Evolutionary conservation across 352 stramenopile species (phyloP).

Genomic region (Salisapilia sapeloensis): DNA sequence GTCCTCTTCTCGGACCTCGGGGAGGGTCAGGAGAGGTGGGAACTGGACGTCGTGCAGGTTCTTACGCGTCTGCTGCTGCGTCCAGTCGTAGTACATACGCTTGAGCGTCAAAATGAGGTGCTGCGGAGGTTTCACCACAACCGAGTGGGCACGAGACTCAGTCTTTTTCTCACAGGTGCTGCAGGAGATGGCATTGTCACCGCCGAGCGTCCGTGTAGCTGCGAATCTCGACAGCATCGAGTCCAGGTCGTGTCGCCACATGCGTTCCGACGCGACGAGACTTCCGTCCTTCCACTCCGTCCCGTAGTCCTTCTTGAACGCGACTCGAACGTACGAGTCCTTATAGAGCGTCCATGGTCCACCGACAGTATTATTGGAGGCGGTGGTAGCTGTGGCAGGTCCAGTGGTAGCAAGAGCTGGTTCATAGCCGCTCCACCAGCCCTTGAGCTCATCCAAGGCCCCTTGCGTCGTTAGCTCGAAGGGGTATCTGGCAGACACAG

Average conservation of each 20-base stretch:
- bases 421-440: slow-evolving; percentile 58
- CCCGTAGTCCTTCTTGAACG: slow-evolving; percentile 83
- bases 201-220: slow-evolving; percentile 56
- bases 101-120: slow-evolving; percentile 81
- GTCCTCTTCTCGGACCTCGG: slow-evolving; percentile 32
- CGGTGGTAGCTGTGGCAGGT: slow-evolving; percentile 1
- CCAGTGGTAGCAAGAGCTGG: slow-evolving; percentile 6
- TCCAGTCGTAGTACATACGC: slow-evolving; percentile 84
- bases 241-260: slow-evolving; percentile 66
- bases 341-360: slow-evolving; percentile 65
- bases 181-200: slow-evolving; percentile 65
- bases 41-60: slow-evolving; percentile 75
- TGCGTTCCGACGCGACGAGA: slow-evolving; percentile 65
- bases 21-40: slow-evolving; percentile 43
- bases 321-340: slow-evolving; percentile 71
- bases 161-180: slow-evolving; percentile 56
- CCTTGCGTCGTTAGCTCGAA: slow-evolving; percentile 51
- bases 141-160: slow-evolving; percentile 64
- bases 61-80: slow-evolving; percentile 75
- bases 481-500: slow-evolving; percentile 42
- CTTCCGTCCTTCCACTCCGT: slow-evolving; percentile 71
- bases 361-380: slow-evolving; percentile 5
- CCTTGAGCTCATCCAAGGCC: slow-evolving; percentile 27
- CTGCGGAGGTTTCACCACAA: slow-evolving; percentile 56
- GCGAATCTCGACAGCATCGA: slow-evolving; percentile 75